Evolutionary conservation across 129 eudicot genomes (phyloP), one percentile per base, ranked within the genome.

Genomic region (Artemisia tridentata): DNA sequence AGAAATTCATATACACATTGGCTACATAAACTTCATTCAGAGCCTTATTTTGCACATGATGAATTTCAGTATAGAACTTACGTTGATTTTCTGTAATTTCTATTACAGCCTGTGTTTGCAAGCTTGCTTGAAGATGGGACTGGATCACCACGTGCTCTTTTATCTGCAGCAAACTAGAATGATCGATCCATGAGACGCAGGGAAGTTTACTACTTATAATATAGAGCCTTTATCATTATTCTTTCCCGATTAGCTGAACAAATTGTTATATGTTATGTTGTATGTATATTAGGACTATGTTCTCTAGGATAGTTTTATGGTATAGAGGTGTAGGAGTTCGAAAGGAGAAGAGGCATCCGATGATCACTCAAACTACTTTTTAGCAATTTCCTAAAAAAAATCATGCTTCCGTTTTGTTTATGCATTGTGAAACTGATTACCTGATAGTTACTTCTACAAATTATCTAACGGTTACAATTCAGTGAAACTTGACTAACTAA

Each of bases 81-180:
- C n/a, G 67, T 34, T 63, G 25, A 16, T 38, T 63, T 62, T 63
- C 21, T 63, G 9, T 29, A 63, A 63, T 69, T 72, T 75, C 29
- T 54, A 65, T 62, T 68, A 75, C 92, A 88, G 96, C 82, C 96
- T 11, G 80, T 78, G 71, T 74, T 72, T 58, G 68, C 74, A 50
- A 78, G 80, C 79, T 86, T 83, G 71, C 90, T 91, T 66, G 88
- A 82, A 67, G 82, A 83, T 68, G 89, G 86, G 20, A 86, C 68
- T 75, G 78, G 82, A 59, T 80, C 86, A 56, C 87, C 72, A 71
- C 75, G 48, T 72, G 75, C 81, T 11, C 87, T 88, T 62, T 55
- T 84, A 59, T 75, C 81, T 10, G 73, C 88, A 63, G 74, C 84
- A 77, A 88, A 79, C 59, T 88, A 81, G 81, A 63, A 69, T 62